A percentile compares a stretch with the other conserved stretches of the same genome.
These are phyloP conservation scores for Acer negundo DNA, from an alignment of 345 rosid genomes.

Conservation along the genomic window DNA sequence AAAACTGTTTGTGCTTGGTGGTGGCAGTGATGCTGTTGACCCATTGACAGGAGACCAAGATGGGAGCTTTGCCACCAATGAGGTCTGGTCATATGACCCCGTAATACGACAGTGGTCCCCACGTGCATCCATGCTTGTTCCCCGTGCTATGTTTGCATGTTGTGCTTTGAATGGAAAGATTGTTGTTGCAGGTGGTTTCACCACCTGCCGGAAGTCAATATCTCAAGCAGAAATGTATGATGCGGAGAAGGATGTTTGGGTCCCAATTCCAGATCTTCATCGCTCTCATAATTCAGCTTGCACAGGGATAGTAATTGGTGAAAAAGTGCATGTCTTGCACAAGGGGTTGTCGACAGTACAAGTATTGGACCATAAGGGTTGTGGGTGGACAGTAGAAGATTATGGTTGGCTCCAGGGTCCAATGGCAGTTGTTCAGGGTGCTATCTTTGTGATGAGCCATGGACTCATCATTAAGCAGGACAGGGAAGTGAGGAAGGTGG, in stretches of 20 bases:
- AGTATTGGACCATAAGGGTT: slow-evolving; percentile 60
- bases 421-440: slow-evolving; percentile 74
- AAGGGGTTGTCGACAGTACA: slow-evolving; percentile 89
- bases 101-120: slow-evolving; percentile 68
- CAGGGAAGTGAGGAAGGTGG: slow-evolving; percentile 48
- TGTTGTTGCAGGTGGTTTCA: slow-evolving; percentile 91
- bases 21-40: slow-evolving; percentile 95
- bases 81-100: slow-evolving; percentile 95
- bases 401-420: slow-evolving; percentile 89
- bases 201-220: slow-evolving; percentile 83
- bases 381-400: slow-evolving; percentile 80
- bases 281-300: slow-evolving; percentile 91
- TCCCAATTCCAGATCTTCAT: slow-evolving; percentile 79
- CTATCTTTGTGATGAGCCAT: slow-evolving; percentile 70
- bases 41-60: slow-evolving; percentile 91
- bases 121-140: slow-evolving; percentile 78
- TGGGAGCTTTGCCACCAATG: slow-evolving; percentile 88
- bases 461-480: slow-evolving; percentile 66
- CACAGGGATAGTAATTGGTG: slow-evolving; percentile 70
- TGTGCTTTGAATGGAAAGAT: slow-evolving; percentile 82
- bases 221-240: slow-evolving; percentile 95
- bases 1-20: slow-evolving; percentile 86
- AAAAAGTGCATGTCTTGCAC: slow-evolving; percentile 79
- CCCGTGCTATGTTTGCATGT: slow-evolving; percentile 97
- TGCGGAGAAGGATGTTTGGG: slow-evolving; percentile 77